Evolutionary conservation across 495 filamentous ascomycete genomes (phyloP).

Genomic region (Penicillium samsonianum): DNA sequence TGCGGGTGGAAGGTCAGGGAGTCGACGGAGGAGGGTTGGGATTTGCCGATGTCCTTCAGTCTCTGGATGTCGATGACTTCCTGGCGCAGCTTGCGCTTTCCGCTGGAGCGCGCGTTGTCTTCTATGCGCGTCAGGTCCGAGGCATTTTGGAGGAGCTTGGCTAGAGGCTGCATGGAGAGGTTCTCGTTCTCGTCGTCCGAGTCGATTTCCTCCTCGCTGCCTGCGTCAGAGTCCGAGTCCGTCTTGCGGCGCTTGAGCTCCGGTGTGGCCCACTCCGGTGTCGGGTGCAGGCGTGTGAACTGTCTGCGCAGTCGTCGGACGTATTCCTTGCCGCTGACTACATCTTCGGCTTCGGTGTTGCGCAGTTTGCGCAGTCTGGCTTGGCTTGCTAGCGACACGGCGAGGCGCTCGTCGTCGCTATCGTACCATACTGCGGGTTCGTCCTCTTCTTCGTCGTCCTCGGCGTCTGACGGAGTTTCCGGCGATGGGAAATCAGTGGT

Average conservation of each 20-base stretch:
- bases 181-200: constrained; percentile 63
- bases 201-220: constrained; percentile 44
- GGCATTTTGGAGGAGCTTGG: constrained; percentile 72
- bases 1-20: constrained; percentile 87
- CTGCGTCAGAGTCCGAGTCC: constrained; percentile 47
- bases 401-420: constrained; percentile 89
- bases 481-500: constrained; percentile 45
- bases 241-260: constrained; percentile 56
- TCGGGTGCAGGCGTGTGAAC: constrained; percentile 75
- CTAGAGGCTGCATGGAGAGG: constrained; percentile 71
- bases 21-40: constrained; percentile 70
- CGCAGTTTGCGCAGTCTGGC: constrained; percentile 78
- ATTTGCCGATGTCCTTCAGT: constrained; percentile 61
- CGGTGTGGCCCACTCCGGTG: constrained; percentile 73
- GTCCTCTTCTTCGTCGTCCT: constrained; percentile 36
- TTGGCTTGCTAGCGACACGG: constrained; percentile 75
- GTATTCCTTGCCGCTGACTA: constrained; percentile 86
- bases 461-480: constrained; percentile 36
- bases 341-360: constrained; percentile 75
- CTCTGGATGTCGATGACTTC: constrained; percentile 85
- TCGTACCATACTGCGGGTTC: constrained; percentile 78
- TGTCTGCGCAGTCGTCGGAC: constrained; percentile 75
- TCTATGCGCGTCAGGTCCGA: constrained; percentile 53
- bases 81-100: constrained; percentile 69
- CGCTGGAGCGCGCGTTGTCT: constrained; percentile 36